These are phyloP conservation scores for Colletotrichum zoysiae DNA, from an alignment of 2,329 filamentous ascomycete genomes.

Conservation along the genomic window DNA sequence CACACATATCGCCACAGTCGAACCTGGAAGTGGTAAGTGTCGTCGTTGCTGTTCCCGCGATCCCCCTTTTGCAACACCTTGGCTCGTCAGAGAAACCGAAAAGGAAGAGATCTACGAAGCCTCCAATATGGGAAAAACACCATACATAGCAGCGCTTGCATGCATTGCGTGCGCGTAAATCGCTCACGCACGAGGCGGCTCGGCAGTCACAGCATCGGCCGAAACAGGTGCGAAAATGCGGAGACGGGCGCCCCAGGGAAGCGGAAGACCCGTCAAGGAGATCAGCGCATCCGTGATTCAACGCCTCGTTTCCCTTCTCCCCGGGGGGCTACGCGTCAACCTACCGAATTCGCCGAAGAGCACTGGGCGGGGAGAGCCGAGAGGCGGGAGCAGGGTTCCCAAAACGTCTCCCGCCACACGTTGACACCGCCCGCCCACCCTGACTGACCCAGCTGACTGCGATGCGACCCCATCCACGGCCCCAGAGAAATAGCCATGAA, in stretches of 20 bases:
- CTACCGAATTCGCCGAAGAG: neutral
- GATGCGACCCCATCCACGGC: neutral
- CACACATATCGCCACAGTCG: neutral
- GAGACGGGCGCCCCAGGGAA: neutral
- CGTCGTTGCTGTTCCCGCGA: neutral
- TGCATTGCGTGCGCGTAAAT: conserved; percentile 27
- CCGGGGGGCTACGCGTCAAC: neutral
- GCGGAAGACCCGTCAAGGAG: conserved; percentile 8
- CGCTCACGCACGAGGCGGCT: conserved; percentile 23
- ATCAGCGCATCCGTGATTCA: conserved; percentile 20
- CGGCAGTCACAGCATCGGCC: conserved; percentile 24
- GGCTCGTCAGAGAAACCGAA: conserved; percentile 11
- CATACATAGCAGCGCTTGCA: conserved; percentile 18
- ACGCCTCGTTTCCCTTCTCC: neutral
- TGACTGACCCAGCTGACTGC: neutral
- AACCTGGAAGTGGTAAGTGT: neutral
- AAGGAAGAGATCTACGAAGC: conserved; percentile 12
- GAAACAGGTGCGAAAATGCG: conserved; percentile 28
- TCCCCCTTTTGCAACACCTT: conserved; percentile 12
- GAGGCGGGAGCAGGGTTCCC: conserved; percentile 4
- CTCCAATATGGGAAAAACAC: neutral
- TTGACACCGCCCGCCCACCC: neutral
- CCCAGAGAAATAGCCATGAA: conserved; percentile 22
- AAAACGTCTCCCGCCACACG: conserved; percentile 31
- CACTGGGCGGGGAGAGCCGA: neutral